Percentiles rank a stretch among this genome's conserved stretches.
Evolutionary conservation across 805 yeast genomes (phyloP).

Genomic region (Wickerhamiella spandovensis): DNA sequence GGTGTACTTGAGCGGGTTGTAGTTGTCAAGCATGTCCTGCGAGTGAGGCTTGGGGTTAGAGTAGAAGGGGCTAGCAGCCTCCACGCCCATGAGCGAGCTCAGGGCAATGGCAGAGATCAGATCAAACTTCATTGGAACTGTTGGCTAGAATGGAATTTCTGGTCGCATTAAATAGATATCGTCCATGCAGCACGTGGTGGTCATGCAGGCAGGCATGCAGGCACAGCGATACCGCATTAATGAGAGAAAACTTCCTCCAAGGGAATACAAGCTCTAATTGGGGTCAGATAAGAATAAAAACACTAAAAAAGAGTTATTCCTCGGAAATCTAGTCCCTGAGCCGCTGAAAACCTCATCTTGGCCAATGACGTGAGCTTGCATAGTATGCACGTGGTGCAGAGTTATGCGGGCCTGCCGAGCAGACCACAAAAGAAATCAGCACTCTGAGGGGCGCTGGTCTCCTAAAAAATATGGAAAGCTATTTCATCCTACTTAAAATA

Average conservation of each 20-base stretch:
- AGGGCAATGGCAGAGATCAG: constrained; percentile 4
- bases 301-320: not conserved
- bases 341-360: not conserved
- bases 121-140: constrained; percentile 1
- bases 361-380: not conserved
- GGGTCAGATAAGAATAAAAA: not conserved
- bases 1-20: constrained; percentile 31
- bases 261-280: not conserved
- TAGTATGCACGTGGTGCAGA: not conserved
- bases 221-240: not conserved
- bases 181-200: not conserved
- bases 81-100: constrained; percentile 1
- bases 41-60: constrained; percentile 1
- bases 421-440: too few species aligned
- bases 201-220: not conserved
- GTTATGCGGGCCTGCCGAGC: not conserved
- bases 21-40: constrained; percentile 26
- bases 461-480: too few species aligned
- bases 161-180: not conserved
- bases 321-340: not conserved
- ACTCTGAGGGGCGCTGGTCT: too few species aligned
- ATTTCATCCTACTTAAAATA: not conserved
- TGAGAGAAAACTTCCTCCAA: not conserved
- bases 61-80: not conserved
- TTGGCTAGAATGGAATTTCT: not conserved